Evolutionary conservation across 202 grass and related monocot species (phyloP), one percentile per base, ranked within the genome.

Genomic region (Setaria viridis): DNA sequence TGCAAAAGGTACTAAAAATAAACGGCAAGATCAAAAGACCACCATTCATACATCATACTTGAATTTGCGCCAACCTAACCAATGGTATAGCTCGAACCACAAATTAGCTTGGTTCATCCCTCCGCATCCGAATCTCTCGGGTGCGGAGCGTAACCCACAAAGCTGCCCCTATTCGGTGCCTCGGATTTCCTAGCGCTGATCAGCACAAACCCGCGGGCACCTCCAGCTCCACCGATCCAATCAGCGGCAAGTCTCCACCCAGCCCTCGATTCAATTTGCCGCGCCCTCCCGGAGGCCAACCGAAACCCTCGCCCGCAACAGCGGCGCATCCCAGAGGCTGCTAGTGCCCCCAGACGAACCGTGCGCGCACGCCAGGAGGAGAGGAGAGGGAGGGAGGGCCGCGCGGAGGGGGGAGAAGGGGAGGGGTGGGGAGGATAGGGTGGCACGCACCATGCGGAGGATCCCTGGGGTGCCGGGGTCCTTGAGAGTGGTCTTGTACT

Each of bases 401-500:
- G 46, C 70, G 21, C 13, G 70, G 53, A 56, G n/a, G 48, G 39
- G 56, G 39, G 67, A 11, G 25, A 41, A 30, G 19, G 39, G 58
- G 25, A 29, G 58, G n/a, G 58, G 25, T 3, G 20, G 11, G 13
- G 30, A n/a, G 4, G 30, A 1, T 33, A 7, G 48, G 29, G 37
- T 3, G 48, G 5, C 9, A 72, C 83, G 35, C 53, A 97, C 92
- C 95, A 97, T 97, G 77, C 87, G 93, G n/a, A 94, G 92, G 60
- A 97, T 68, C n/a, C 95, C 95, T 2, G 82, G 83, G 74, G 89
- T 91, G 45, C 95, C 92, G n/a, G 90, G 85, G 21, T 97, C 95
- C 80, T 88, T 91, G 62, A 90, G 66, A 34, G 92, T 89, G 46
- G 89, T 93, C 82, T 97, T 97, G 84, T 94, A 97, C 92, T 91